A percentile compares a stretch with the other conserved stretches of the same genome.
Conservation (phyloP, 192 early-diverging fungal species). For the Jimgerdemannia lactiflua region DNA sequence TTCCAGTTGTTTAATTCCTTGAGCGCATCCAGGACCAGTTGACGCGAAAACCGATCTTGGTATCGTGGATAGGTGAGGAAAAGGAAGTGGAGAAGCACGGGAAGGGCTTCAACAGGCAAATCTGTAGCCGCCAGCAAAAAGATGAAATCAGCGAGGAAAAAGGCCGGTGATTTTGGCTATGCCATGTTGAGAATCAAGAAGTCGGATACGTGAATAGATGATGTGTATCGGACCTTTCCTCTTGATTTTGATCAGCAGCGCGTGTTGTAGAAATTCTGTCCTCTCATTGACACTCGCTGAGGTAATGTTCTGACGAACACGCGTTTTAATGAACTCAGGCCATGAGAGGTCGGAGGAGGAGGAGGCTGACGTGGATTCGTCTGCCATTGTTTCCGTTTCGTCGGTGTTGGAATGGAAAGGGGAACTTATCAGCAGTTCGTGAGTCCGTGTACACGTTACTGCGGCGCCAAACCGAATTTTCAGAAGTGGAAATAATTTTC, state of each 20-base stretch:
- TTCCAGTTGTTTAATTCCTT: slow-evolving; percentile 56
- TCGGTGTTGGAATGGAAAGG: too few species aligned
- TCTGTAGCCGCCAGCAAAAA: slow-evolving; percentile 18
- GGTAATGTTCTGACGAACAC: slow-evolving; percentile 43
- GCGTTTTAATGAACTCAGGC: slow-evolving; percentile 49
- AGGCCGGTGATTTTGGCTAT: too few species aligned
- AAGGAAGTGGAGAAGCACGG: slow-evolving; percentile 47
- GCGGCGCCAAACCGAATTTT: too few species aligned
- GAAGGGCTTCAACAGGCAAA: slow-evolving; percentile 40
- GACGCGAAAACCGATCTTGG: slow-evolving; percentile 63
- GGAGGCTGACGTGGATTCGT: not conserved
- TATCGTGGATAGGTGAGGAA: slow-evolving; percentile 64
- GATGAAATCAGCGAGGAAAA: too few species aligned
- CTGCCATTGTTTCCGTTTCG: not conserved
- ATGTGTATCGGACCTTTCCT: slow-evolving; percentile 29
- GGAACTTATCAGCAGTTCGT: too few species aligned
- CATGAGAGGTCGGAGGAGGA: slow-evolving; percentile 42
- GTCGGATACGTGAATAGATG: not conserved
- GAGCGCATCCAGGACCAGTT: slow-evolving; percentile 54
- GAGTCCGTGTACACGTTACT: too few species aligned
- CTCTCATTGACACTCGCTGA: slow-evolving; percentile 50
- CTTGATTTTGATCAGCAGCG: slow-evolving; percentile 40
- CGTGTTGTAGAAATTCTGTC: slow-evolving; percentile 40
- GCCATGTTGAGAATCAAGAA: not conserved
- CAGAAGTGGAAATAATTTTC: too few species aligned